Conservation (phyloP, 345 rosid species). For the Lepidium didymum region DNA sequence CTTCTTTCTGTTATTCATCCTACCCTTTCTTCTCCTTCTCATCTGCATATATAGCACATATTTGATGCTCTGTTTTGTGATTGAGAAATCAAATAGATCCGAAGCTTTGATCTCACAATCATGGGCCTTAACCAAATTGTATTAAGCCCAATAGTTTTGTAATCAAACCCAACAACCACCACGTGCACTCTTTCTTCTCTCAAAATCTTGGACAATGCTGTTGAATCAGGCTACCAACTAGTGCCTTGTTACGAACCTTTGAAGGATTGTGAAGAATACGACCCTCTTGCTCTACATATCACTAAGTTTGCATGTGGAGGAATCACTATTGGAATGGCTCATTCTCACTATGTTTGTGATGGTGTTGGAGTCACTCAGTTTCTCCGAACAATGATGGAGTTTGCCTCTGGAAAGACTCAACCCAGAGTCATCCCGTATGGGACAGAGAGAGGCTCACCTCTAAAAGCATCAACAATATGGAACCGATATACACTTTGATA, state of each 20-base stretch:
- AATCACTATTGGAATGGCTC: slow-evolving; percentile 39
- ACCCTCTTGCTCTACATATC: slow-evolving; percentile 30
- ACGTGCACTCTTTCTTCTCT: slow-evolving; percentile 33
- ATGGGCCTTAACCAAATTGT: too few relatives aligned
- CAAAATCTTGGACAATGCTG: slow-evolving; percentile 21
- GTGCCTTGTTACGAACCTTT: slow-evolving; percentile 8
- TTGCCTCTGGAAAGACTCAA: slow-evolving; percentile 28
- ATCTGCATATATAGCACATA: too few relatives aligned
- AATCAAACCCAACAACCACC: not conserved
- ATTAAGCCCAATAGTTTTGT: too few relatives aligned
- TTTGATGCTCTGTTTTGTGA: too few relatives aligned
- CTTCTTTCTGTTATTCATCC: too few relatives aligned
- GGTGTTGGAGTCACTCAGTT: slow-evolving; percentile 41
- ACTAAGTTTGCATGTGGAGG: slow-evolving; percentile 50
- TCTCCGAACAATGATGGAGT: slow-evolving; percentile 31
- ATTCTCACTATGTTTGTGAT: slow-evolving; percentile 39
- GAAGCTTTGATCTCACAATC: too few relatives aligned
- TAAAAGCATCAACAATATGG: not conserved
- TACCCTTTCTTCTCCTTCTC: too few relatives aligned
- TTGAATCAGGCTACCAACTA: slow-evolving; percentile 15
- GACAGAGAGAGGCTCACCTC: slow-evolving; percentile 31
- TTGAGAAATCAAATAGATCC: too few relatives aligned
- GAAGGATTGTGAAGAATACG: not conserved
- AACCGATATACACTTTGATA: not conserved
- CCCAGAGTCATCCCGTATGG: slow-evolving; percentile 46